Evolutionary conservation across 805 yeast genomes (phyloP), one percentile per base, ranked within the genome.

Genomic region (Ascoidea rubescens): DNA sequence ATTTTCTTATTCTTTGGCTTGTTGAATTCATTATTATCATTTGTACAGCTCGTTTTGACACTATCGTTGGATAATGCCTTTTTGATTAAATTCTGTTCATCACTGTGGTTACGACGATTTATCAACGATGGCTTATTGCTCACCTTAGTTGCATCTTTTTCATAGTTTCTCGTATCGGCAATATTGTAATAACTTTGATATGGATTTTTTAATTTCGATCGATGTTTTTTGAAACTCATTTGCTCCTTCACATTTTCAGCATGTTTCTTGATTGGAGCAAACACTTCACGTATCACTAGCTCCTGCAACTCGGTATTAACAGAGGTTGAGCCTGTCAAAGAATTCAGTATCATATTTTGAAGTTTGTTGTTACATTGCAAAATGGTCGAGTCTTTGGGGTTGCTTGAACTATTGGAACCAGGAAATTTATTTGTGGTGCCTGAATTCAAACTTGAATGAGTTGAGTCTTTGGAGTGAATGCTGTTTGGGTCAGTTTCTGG

Each of bases 231-330:
- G 14, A 10, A 10, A 10, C 14, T 37, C 14, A 37, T 51, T 45
- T 57, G 56, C 16, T 48, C 54, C 32, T 56, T 56, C 7, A 58
- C 62, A 30, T 54, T 58, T 37, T 57, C 57, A 1, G 68, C 64
- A 50, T 65, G 67, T 49, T 64, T 65, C 48, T 62, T 64, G 16
- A 67, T 66, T 16, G 81, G 80, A 4, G 80, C 79, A 67, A 86
- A 84, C 0, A 84, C 93, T 61, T 86, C 95, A 37, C 78, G 74
- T 30, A 86, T 63, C 0, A 86, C 87, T 49, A 80, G 67, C 58
- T 85, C 91, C 58, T 84, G 83, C 31, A 86, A 66, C 59, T 80
- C 78, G n/a, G 79, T 72, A 62, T 86, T 86, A 4, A 85, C 80
- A 4, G 77, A 76, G 0, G 95, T 85, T 1, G 87, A 73, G 1